Percentiles rank a stretch among this genome's conserved stretches.
Conservation (phyloP, 441 rosid genomes). For the Erodium chrysanthum region DNA sequence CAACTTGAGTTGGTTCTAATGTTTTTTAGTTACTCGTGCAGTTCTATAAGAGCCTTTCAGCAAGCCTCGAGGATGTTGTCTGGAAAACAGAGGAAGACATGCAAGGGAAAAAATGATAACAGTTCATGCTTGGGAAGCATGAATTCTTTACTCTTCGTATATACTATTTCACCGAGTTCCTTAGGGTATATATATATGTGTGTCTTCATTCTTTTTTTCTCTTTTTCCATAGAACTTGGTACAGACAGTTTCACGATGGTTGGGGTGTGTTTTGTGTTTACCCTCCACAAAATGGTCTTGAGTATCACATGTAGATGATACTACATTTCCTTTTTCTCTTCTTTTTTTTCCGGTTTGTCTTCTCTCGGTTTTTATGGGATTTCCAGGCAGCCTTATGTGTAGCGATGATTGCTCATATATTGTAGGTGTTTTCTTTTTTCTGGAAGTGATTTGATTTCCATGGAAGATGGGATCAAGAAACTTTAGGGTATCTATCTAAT, state of each 20-base stretch:
- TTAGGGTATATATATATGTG: conserved; percentile 14
- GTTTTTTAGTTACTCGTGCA: conserved; percentile 24
- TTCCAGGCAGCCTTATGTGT: background rate
- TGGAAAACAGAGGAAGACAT: conserved; percentile 84
- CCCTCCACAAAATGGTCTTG: background rate
- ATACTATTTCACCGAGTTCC: conserved; percentile 16
- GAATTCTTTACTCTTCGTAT: background rate
- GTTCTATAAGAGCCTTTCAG: conserved; percentile 80
- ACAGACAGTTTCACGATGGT: conserved; percentile 13
- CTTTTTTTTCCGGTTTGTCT: background rate
- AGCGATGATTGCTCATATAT: too few species aligned
- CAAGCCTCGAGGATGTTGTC: conserved; percentile 59
- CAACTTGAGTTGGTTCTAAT: too few species aligned
- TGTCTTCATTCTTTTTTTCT: conserved; percentile 23
- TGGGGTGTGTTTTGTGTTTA: conserved; percentile 4
- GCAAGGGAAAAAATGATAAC: conserved; percentile 33
- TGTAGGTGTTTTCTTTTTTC: background rate
- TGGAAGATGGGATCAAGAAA: conserved; percentile 3
- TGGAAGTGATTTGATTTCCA: background rate
- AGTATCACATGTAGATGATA: background rate
- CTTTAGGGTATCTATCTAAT: background rate
- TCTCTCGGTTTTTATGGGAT: background rate
- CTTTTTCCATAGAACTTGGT: conserved; percentile 12
- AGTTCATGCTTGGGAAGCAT: conserved; percentile 6
- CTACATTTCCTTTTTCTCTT: background rate